Evolutionary conservation across 306 rosid species (phyloP), one percentile per base, ranked within the genome.

Genomic region (Quercus dentata): DNA sequence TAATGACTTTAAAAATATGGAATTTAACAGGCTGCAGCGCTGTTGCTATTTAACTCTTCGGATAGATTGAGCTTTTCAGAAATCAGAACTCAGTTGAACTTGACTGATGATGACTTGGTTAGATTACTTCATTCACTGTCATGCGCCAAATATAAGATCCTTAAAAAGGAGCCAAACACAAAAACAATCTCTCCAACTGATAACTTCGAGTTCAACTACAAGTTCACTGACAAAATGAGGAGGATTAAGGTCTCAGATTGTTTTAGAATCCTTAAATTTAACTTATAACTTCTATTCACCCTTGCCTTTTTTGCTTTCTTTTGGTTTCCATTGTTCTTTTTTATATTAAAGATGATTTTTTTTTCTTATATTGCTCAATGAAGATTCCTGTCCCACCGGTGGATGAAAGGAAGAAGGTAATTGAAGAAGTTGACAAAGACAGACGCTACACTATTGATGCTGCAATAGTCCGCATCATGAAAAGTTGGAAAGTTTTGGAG

Each of bases 381-480:
- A 54, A 94, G 97, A 88, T 94, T 52, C 97, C 98, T 35, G 94
- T 94, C 14, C 97, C 98, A 1, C 92, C 93, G 0, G 87, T 89
- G 35, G 97, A 91, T 78, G 98, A 92, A 73, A 91, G 94, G 82
- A 94, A 85, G 91, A 92, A 85, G 79, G 89, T 91, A 8, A 85
- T 88, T 61, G 97, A 91, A 81, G 97, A 88, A 57, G 98, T 94
- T 58, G 94, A 91, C 88, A 89, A 91, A 82, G 98, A 94, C 82
- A 76, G 97, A 76, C 83, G 97, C 55, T 94, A 89, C 76, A 97
- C 98, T 54, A 91, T 94, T 18, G 98, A 94, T 82, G 97, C 97
- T 68, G 90, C 97, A 4, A 82, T 94, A 27, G 97, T 94, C 76
- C 92, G 97, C 61, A 92, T 92, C 46, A 94, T 94, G 97, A 92